Conservation (phyloP, 1,139 yeast species). For the Torulaspora globosa region DNA sequence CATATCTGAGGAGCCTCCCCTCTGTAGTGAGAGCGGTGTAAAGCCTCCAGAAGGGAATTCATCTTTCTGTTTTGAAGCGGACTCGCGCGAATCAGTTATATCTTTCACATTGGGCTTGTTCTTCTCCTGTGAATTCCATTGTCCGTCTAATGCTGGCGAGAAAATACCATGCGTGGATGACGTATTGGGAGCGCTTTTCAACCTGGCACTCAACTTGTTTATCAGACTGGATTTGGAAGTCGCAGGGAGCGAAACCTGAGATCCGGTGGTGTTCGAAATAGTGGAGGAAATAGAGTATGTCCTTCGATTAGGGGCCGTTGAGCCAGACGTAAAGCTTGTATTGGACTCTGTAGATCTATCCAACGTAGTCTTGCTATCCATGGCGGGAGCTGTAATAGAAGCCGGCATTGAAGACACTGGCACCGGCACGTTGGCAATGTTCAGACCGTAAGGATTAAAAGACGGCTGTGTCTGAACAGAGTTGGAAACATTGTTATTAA, state of each 20-base stretch:
- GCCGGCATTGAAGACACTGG: conserved; percentile 39
- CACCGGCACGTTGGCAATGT: conserved; percentile 23
- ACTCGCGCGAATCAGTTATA: conserved; percentile 1
- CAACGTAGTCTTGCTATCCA: conserved; percentile 10
- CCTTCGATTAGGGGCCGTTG: conserved; percentile 21
- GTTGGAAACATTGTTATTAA: conserved; percentile 1
- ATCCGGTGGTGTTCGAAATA: conserved; percentile 13
- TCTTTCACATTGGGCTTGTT: conserved; percentile 14
- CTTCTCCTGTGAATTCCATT: conserved; percentile 18
- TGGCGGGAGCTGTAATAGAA: conserved; percentile 37
- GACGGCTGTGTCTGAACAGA: neutral
- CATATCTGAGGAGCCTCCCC: conserved; percentile 23
- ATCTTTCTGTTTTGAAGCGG: conserved; percentile 7
- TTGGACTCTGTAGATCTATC: conserved; percentile 4
- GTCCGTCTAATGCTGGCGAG: conserved; percentile 34
- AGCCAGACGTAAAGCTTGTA: conserved; percentile 5
- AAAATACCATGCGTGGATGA: conserved; percentile 39
- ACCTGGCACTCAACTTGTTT: conserved; percentile 37
- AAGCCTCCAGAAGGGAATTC: conserved; percentile 9
- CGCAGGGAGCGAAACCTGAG: conserved; percentile 16
- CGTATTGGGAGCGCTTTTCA: conserved; percentile 27
- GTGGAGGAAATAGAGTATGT: conserved; percentile 23
- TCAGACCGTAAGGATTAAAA: conserved; percentile 35
- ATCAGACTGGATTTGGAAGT: conserved; percentile 34
- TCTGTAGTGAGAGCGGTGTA: conserved; percentile 13